These are phyloP conservation scores for Colletotrichum liaoningense DNA, from an alignment of 2,329 filamentous ascomycete species.

Conservation along the genomic window DNA sequence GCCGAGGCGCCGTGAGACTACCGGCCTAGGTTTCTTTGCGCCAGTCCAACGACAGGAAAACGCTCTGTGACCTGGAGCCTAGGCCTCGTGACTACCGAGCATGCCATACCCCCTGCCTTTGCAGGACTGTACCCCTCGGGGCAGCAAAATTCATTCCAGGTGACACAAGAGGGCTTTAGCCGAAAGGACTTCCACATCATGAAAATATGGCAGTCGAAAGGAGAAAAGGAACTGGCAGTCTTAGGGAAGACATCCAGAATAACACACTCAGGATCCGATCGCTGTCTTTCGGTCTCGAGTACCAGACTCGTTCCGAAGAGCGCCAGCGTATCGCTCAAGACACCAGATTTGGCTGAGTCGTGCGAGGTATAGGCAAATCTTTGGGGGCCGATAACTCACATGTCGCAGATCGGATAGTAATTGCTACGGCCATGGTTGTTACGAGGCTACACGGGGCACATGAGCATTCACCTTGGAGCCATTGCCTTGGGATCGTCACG, in stretches of 20 bases:
- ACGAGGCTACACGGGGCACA: slow-evolving; percentile 11
- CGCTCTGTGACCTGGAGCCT: neutral
- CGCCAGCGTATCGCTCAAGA: neutral
- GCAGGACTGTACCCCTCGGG: neutral
- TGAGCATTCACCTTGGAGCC: slow-evolving; percentile 26
- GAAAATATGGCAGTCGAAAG: neutral
- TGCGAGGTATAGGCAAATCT: neutral
- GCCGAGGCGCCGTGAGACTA: neutral
- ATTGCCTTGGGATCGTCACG: slow-evolving; percentile 33
- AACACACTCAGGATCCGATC: neutral
- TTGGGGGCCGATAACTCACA: neutral
- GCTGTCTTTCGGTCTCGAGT: neutral
- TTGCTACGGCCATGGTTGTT: neutral
- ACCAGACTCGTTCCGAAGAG: neutral
- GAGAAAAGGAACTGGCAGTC: neutral
- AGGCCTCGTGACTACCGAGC: neutral
- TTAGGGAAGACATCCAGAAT: neutral
- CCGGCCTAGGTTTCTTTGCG: neutral
- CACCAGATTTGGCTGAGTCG: neutral
- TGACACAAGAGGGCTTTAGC: slow-evolving; percentile 25
- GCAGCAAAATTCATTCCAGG: neutral
- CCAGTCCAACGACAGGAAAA: neutral
- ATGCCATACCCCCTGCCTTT: neutral
- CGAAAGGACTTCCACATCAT: slow-evolving; percentile 7
- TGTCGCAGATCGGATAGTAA: neutral